phyloP scores from a whole-genome alignment of 495 filamentous ascomycete species.

The Amniculicola lignicola region DNA sequence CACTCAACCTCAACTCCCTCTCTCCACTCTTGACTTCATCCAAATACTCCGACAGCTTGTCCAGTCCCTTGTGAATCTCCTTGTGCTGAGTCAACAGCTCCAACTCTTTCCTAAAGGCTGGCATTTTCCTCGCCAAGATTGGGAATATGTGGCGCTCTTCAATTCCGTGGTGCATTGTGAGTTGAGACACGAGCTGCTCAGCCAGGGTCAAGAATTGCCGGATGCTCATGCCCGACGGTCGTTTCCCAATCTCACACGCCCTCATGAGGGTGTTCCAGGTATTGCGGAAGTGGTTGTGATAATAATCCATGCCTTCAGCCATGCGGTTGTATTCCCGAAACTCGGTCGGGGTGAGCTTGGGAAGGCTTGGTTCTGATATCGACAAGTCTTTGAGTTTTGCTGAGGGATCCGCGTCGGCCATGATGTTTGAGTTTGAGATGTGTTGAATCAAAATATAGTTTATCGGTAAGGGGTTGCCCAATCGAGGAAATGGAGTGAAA shows the following conservation, averaged over 20 bases:
- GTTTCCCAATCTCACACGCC: slow-evolving; percentile 53
- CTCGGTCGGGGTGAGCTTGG: slow-evolving; percentile 53
- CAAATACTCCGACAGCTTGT: slow-evolving; percentile 67
- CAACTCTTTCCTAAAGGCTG: slow-evolving; percentile 65
- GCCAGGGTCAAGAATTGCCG: slow-evolving; percentile 62
- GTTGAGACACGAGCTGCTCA: slow-evolving; percentile 62
- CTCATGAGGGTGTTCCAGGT: slow-evolving; percentile 67
- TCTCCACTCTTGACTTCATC: slow-evolving; percentile 60
- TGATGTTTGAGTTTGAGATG: too few species aligned
- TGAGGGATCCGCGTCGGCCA: too few species aligned
- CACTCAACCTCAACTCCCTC: slow-evolving; percentile 62
- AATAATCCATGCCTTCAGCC: slow-evolving; percentile 71
- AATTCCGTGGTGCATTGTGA: slow-evolving; percentile 76
- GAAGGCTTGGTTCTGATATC: slow-evolving; percentile 30
- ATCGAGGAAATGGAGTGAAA: too few species aligned
- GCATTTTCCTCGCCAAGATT: slow-evolving; percentile 72
- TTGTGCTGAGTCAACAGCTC: slow-evolving; percentile 75
- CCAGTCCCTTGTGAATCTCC: slow-evolving; percentile 77
- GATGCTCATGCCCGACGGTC: slow-evolving; percentile 57
- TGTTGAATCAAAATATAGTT: too few species aligned
- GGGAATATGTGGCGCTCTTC: slow-evolving; percentile 86
- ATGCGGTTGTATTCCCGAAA: slow-evolving; percentile 67
- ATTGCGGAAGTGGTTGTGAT: slow-evolving; percentile 70
- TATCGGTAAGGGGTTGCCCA: too few species aligned
- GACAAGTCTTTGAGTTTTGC: too few species aligned